Evolutionary conservation across 257 asterid genomes (phyloP).

Genomic region (Apocynum venetum): DNA sequence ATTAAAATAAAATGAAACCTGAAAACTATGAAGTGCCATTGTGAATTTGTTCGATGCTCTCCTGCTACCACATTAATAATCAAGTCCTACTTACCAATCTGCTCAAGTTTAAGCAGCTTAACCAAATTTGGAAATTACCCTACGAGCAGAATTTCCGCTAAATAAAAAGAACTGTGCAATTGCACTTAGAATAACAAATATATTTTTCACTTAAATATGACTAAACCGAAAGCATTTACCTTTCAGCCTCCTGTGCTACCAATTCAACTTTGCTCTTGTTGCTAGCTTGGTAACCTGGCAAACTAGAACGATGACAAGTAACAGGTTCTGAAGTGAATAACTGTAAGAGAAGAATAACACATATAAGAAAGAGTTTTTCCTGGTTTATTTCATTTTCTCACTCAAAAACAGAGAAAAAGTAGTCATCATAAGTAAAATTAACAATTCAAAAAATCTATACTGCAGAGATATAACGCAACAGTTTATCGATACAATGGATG

Average conservation of each 20-base stretch:
- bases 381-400: neutral
- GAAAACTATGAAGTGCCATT: too few species aligned
- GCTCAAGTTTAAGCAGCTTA: too few species aligned
- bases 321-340: conserved; percentile 57
- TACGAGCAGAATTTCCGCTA: too few species aligned
- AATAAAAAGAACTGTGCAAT: neutral
- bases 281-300: conserved; percentile 74
- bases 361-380: neutral
- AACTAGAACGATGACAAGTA: conserved; percentile 69
- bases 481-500: too few species aligned
- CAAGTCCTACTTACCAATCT: too few species aligned
- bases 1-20: too few species aligned
- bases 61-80: too few species aligned
- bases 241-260: conserved; percentile 66
- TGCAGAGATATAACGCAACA: neutral
- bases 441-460: neutral
- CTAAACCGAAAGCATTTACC: conserved; percentile 28
- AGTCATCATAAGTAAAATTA: neutral
- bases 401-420: neutral
- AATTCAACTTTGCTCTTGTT: conserved; percentile 74
- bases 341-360: conserved; percentile 23
- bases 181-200: neutral
- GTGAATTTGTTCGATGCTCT: too few species aligned
- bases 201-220: neutral
- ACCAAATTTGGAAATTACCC: too few species aligned